Percentiles rank a stretch among this genome's conserved stretches.
These are phyloP conservation scores for Colletotrichum lentis DNA, from an alignment of 2,329 filamentous ascomycete genomes.

Conservation along the genomic window DNA sequence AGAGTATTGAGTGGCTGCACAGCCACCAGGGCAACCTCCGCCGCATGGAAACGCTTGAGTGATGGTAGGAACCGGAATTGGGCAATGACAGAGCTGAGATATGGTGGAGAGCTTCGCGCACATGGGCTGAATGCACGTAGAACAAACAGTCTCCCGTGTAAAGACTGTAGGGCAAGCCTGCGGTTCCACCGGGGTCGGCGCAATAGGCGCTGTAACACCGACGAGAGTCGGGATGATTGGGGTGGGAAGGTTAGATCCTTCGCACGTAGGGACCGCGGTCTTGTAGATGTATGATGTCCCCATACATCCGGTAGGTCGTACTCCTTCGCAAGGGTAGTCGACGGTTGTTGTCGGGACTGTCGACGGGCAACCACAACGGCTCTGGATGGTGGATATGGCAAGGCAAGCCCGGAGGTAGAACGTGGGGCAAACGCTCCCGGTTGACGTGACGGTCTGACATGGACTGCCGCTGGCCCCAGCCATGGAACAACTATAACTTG, in stretches of 20 bases:
- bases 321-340: constrained; percentile 40
- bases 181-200: neutral
- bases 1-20: constrained; percentile 24
- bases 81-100: constrained; percentile 25
- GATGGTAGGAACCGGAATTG: constrained; percentile 22
- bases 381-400: constrained; percentile 33
- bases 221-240: neutral
- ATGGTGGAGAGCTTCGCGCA: constrained; percentile 24
- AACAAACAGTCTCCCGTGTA: constrained; percentile 16
- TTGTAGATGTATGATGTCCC: constrained; percentile 26
- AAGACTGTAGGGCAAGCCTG: constrained; percentile 28
- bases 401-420: constrained; percentile 39
- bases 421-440: constrained; percentile 25
- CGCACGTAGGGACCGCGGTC: constrained; percentile 9
- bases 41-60: constrained; percentile 21
- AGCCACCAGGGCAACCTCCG: constrained; percentile 26
- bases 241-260: neutral
- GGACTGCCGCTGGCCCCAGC: neutral
- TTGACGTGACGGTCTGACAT: constrained; percentile 42
- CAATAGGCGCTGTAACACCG: neutral
- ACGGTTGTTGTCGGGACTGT: constrained; percentile 39
- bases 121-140: constrained; percentile 10
- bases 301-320: constrained; percentile 32
- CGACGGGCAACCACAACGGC: constrained; percentile 42
- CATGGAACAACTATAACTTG: neutral